Evolutionary conservation across 2,329 filamentous ascomycete genomes (phyloP).

Genomic region (Didymella exigua): DNA sequence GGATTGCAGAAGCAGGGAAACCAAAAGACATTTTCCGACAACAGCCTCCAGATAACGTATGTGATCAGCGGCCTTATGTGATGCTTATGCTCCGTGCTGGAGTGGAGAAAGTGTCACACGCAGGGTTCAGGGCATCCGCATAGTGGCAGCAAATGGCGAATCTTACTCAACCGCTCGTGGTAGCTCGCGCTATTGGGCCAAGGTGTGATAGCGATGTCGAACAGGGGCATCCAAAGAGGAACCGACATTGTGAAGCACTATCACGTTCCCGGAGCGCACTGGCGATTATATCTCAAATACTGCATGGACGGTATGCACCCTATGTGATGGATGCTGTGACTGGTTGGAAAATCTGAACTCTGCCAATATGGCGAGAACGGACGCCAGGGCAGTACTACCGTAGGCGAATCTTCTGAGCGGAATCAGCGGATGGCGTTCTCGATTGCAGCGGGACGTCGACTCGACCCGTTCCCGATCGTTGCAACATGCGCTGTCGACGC

Average conservation of each 20-base stretch:
- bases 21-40: slow-evolving; percentile 16
- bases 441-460: slow-evolving; percentile 42
- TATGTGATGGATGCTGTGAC: slow-evolving; percentile 35
- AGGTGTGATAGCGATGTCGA: slow-evolving; percentile 44
- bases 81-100: slow-evolving; percentile 42
- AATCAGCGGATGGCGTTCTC: slow-evolving; percentile 42
- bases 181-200: slow-evolving; percentile 46
- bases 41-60: slow-evolving; percentile 31
- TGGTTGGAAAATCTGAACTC: slow-evolving; percentile 27
- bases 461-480: slow-evolving; percentile 23
- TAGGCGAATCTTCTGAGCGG: slow-evolving; percentile 31
- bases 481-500: slow-evolving; percentile 12
- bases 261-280: slow-evolving; percentile 36
- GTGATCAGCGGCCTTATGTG: slow-evolving; percentile 35
- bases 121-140: slow-evolving; percentile 40
- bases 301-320: slow-evolving; percentile 24
- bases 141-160: slow-evolving; percentile 44
- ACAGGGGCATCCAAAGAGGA: slow-evolving; percentile 31
- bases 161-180: slow-evolving; percentile 45
- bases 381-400: slow-evolving; percentile 27
- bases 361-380: slow-evolving; percentile 32
- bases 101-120: slow-evolving; percentile 38
- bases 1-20: neutral
- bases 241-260: slow-evolving; percentile 33
- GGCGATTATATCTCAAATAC: slow-evolving; percentile 26